phyloP scores from a whole-genome alignment of 1,284 basidiomycete species.

The Xerocomus nothofagi region DNA sequence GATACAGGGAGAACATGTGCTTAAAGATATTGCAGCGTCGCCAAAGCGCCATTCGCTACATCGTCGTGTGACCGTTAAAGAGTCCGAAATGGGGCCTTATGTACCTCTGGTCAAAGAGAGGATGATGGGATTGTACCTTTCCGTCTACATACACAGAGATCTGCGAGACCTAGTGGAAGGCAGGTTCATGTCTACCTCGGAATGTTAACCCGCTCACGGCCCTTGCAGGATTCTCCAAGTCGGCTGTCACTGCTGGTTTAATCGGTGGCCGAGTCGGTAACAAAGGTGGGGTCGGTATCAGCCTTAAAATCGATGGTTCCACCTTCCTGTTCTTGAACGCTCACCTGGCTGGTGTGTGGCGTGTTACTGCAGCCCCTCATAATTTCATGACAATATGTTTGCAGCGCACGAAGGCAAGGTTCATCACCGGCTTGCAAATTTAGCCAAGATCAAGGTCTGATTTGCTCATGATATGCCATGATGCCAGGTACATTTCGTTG shows the following conservation, averaged over 20 bases:
- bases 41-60: conserved; percentile 32
- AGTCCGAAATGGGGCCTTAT: conserved; percentile 65
- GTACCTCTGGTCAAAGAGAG: conserved; percentile 80
- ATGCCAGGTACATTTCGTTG: conserved; percentile 3
- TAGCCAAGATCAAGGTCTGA: conserved; percentile 72
- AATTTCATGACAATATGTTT: conserved; percentile 6
- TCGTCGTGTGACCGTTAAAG: conserved; percentile 40
- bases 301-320: conserved; percentile 69
- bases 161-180: conserved; percentile 59
- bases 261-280: conserved; percentile 86
- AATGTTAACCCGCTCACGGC: conserved; percentile 2
- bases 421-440: conserved; percentile 65
- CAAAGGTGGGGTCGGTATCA: conserved; percentile 84
- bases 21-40: conserved; percentile 23
- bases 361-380: not conserved
- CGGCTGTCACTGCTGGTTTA: conserved; percentile 80
- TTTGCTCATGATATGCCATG: not conserved
- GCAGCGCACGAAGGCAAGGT: conserved; percentile 77
- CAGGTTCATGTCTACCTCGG: conserved; percentile 23
- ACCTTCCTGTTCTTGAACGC: conserved; percentile 85
- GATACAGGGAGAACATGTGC: conserved; percentile 14
- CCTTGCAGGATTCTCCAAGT: conserved; percentile 62
- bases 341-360: conserved; percentile 72
- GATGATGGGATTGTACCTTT: conserved; percentile 85
- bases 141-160: conserved; percentile 71